phyloP scores from a whole-genome alignment of 768 basidiomycete species.

The Termitomyces sp. region DNA sequence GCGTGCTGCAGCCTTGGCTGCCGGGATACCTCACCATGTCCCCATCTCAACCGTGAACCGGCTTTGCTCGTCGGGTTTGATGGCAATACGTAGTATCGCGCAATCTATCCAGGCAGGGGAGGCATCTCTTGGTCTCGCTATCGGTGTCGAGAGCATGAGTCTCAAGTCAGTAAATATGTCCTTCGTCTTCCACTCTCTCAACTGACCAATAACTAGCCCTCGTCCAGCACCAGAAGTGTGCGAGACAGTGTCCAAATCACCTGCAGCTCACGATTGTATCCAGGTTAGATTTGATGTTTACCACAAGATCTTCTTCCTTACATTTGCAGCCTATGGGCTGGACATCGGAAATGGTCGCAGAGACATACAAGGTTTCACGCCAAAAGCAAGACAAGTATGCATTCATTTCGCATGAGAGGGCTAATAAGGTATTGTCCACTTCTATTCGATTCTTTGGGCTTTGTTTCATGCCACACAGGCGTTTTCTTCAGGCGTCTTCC shows the following conservation, averaged over 20 bases:
- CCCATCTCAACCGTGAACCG: conserved; percentile 92
- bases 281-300: conserved; percentile 37
- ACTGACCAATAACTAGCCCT: conserved; percentile 35
- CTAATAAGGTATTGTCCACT: conserved; percentile 42
- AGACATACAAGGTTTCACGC: conserved; percentile 70
- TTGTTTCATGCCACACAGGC: conserved; percentile 37
- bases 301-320: background rate
- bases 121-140: conserved; percentile 80
- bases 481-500: conserved; percentile 63
- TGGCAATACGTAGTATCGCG: conserved; percentile 89
- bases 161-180: conserved; percentile 46
- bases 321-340: conserved; percentile 80
- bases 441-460: background rate
- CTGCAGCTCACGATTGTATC: conserved; percentile 70
- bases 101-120: conserved; percentile 83
- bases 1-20: conserved; percentile 80
- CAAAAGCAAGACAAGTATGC: conserved; percentile 88
- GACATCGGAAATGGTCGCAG: conserved; percentile 90
- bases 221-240: conserved; percentile 69
- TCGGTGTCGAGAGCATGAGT: conserved; percentile 81
- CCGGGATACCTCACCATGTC: conserved; percentile 81
- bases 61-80: conserved; percentile 90
- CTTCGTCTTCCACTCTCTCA: conserved; percentile 1
- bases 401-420: conserved; percentile 79
- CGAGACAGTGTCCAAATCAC: conserved; percentile 47